These are phyloP conservation scores for Russula virescens DNA, from an alignment of 768 basidiomycete species.

Conservation along the genomic window DNA sequence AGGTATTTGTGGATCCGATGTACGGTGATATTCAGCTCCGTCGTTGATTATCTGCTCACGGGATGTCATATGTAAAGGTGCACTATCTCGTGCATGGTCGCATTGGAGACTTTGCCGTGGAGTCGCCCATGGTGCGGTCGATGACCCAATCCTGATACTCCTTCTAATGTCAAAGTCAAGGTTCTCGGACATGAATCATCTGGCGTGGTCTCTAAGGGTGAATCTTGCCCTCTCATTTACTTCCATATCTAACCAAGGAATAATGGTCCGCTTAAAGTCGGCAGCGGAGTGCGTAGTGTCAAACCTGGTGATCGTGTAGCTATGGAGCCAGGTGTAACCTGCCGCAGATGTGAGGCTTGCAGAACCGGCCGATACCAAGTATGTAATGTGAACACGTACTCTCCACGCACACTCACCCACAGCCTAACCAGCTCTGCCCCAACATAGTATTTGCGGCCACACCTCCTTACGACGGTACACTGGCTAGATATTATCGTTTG, in stretches of 20 bases:
- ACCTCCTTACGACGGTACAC: conserved; percentile 89
- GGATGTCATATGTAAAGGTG: conserved; percentile 40
- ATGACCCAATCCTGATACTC: conserved; percentile 1
- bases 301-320: conserved; percentile 85
- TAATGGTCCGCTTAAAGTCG: conserved; percentile 42
- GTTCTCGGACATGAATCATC: conserved; percentile 93
- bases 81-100: conserved; percentile 76
- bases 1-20: conserved; percentile 93
- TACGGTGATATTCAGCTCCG: conserved; percentile 30
- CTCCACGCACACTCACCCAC: not conserved
- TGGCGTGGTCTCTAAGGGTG: conserved; percentile 68
- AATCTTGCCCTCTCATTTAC: not conserved
- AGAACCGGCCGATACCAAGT: conserved; percentile 83
- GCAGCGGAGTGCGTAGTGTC: conserved; percentile 66
- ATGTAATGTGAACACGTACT: conserved; percentile 21
- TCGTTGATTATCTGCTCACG: conserved; percentile 18
- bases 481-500: conserved; percentile 78
- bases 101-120: conserved; percentile 75
- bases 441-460: conserved; percentile 88
- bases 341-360: conserved; percentile 78
- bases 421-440: conserved; percentile 59
- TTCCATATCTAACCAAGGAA: not conserved
- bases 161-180: conserved; percentile 34
- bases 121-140: conserved; percentile 64
- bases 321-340: conserved; percentile 86